These are phyloP conservation scores for Aspergillus fructus DNA, from an alignment of 2,329 filamentous ascomycete species.

Conservation along the genomic window DNA sequence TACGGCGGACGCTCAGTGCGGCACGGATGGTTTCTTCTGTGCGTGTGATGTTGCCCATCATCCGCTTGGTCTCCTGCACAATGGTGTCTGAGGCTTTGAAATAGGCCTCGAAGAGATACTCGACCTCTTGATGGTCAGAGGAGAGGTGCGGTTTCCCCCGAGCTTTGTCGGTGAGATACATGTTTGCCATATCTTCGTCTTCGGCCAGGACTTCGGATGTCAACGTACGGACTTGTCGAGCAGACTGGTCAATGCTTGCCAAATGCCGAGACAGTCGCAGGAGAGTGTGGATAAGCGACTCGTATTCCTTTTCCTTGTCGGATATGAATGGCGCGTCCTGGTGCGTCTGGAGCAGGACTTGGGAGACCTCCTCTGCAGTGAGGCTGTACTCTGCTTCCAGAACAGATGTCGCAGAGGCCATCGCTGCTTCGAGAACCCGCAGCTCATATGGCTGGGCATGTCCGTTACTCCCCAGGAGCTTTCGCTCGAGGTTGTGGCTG, in stretches of 20 bases:
- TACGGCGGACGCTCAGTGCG: conserved; percentile 35
- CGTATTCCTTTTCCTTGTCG: not conserved
- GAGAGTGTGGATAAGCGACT: not conserved
- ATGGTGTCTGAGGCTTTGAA: conserved; percentile 36
- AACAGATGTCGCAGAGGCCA: conserved; percentile 33
- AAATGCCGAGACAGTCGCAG: conserved; percentile 20
- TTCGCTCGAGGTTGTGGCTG: not conserved
- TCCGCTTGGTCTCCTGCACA: conserved; percentile 27
- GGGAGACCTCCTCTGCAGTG: conserved; percentile 14
- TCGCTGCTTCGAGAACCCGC: conserved; percentile 35
- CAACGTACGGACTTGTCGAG: conserved; percentile 33
- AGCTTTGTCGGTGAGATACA: conserved; percentile 35
- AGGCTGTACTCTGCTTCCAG: conserved; percentile 35
- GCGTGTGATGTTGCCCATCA: conserved; percentile 29
- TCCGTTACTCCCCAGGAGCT: not conserved
- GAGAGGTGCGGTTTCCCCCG: conserved; percentile 28
- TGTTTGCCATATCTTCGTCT: conserved; percentile 38
- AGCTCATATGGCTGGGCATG: conserved; percentile 32
- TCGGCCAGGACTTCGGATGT: conserved; percentile 35
- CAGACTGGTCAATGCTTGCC: conserved; percentile 31
- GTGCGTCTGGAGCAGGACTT: conserved; percentile 13
- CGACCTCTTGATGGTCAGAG: conserved; percentile 37
- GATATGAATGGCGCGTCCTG: not conserved
- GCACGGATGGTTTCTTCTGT: conserved; percentile 36
- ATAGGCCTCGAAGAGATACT: conserved; percentile 40